These are phyloP conservation scores for Neopestalotiopsis sp. DNA, from an alignment of 2,329 filamentous ascomycete genomes.

Conservation along the genomic window DNA sequence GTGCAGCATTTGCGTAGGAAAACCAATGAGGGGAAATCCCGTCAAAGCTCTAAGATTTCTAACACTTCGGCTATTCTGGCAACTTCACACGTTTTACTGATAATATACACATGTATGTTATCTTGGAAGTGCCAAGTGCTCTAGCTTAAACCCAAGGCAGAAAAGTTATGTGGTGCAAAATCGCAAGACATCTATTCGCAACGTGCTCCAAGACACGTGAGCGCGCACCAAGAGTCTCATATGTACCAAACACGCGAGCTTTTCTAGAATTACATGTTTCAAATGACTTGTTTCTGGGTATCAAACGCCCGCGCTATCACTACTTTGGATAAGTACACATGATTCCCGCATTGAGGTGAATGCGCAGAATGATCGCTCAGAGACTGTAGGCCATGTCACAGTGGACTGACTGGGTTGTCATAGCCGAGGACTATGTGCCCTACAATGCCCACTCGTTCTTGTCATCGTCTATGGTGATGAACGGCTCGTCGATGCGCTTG, in stretches of 20 bases:
- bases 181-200: neutral
- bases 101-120: neutral
- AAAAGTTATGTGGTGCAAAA: neutral
- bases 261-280: neutral
- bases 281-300: neutral
- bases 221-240: neutral
- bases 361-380: neutral
- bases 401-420: neutral
- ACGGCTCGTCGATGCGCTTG: conserved; percentile 91
- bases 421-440: conserved; percentile 19
- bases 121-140: neutral
- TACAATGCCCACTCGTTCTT: conserved; percentile 79
- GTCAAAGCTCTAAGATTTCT: neutral
- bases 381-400: neutral
- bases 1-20: neutral
- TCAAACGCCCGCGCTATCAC: conserved; percentile 1
- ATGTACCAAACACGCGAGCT: neutral
- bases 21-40: neutral
- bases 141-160: neutral
- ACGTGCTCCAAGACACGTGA: neutral
- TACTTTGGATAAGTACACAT: neutral
- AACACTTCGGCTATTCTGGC: neutral
- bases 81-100: neutral
- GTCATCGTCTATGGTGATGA: conserved; percentile 76
- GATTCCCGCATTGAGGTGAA: neutral